Conservation (phyloP, 2,329 filamentous ascomycete species). For the Alternaria burnsii region DNA sequence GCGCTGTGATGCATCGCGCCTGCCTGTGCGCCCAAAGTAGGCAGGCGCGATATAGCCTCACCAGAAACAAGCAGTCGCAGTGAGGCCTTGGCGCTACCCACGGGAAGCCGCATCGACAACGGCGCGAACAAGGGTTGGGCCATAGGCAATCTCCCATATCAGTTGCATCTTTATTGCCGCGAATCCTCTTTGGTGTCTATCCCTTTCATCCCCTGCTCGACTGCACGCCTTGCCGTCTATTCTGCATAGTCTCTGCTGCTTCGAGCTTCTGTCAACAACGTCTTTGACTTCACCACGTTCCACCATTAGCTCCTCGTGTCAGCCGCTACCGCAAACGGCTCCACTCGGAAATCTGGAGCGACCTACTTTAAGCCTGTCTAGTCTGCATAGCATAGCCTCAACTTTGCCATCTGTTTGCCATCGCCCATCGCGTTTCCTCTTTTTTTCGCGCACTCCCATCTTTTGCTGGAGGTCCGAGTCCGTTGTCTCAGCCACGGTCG, state of each 20-base stretch:
- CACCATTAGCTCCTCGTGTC: conserved; percentile 9
- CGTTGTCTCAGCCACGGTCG: not conserved
- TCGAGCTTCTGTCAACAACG: not conserved
- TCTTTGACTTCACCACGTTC: not conserved
- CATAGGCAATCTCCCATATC: conserved; percentile 13
- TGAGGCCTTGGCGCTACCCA: conserved; percentile 7
- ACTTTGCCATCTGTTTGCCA: not conserved
- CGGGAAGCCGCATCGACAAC: conserved; percentile 13
- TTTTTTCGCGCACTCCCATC: not conserved
- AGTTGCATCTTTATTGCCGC: not conserved
- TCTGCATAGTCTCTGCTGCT: not conserved
- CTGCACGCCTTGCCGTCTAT: not conserved
- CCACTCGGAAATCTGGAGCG: conserved; percentile 6
- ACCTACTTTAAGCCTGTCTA: conserved; percentile 10
- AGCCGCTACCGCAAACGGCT: conserved; percentile 13
- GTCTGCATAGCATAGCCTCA: conserved; percentile 7
- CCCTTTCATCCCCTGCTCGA: conserved; percentile 1
- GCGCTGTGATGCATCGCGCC: conserved; percentile 5
- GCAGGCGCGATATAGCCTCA: conserved; percentile 3
- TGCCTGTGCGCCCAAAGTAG: conserved; percentile 3
- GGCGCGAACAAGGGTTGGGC: not conserved
- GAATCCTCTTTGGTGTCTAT: not conserved
- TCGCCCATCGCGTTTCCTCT: not conserved
- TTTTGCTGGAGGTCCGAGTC: not conserved
- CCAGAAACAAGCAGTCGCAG: conserved; percentile 14